Conservation (phyloP, 805 yeast genomes). For the Maudiozyma serrabonitensis region DNA sequence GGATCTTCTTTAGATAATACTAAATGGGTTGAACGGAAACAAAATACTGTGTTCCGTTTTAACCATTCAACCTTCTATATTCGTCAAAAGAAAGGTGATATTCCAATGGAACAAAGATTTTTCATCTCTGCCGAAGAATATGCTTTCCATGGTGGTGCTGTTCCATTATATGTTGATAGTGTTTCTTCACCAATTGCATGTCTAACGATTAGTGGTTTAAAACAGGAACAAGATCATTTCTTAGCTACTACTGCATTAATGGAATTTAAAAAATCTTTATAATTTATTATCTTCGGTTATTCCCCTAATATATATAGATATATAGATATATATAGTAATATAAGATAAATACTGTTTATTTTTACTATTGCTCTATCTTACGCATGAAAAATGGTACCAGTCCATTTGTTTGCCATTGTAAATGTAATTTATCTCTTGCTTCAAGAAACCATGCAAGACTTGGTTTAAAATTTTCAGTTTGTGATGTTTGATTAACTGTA, state of each 20-base stretch:
- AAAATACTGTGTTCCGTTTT: conserved; percentile 39
- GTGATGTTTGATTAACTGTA: background rate
- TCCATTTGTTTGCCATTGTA: conserved; percentile 45
- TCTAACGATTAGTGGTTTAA: conserved; percentile 46
- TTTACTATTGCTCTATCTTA: background rate
- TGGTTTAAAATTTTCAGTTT: background rate
- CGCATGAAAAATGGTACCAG: conserved; percentile 27
- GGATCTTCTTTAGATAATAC: conserved; percentile 43
- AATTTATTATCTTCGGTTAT: background rate
- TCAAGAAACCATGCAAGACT: conserved; percentile 27
- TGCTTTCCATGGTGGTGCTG: conserved; percentile 49
- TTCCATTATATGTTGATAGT: conserved; percentile 35
- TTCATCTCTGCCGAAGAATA: conserved; percentile 36
- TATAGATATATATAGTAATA: background rate
- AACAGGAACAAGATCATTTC: conserved; percentile 45
- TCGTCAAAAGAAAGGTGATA: conserved; percentile 34
- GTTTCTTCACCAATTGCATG: conserved; percentile 35
- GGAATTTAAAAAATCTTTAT: conserved; percentile 6
- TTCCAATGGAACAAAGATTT: conserved; percentile 32
- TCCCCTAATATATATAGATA: background rate
- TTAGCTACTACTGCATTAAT: conserved; percentile 28
- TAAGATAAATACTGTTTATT: background rate
- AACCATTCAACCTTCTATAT: conserved; percentile 39
- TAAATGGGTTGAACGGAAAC: conserved; percentile 42
- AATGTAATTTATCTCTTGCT: conserved; percentile 35